A percentile compares a stretch with the other conserved stretches of the same genome.
Conservation (phyloP, 169 alveolate genomes). For the Perkinsus olseni region DNA sequence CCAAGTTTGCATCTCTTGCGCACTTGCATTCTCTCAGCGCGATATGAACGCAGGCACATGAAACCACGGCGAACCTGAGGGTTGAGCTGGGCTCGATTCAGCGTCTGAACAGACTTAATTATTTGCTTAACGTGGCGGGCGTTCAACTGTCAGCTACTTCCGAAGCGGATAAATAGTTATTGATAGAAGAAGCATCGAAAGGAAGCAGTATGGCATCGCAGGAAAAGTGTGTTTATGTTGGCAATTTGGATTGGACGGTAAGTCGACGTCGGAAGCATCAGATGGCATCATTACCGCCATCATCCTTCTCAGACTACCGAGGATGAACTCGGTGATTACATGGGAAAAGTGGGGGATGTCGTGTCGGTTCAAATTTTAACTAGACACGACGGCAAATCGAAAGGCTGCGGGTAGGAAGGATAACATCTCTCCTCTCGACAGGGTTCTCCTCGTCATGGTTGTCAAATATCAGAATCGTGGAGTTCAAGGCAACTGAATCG, state of each 20-base stretch:
- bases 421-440: not conserved
- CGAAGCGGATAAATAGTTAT: not conserved
- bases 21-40: not conserved
- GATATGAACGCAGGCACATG: not conserved
- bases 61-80: not conserved
- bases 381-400: not conserved
- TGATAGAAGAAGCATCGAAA: not conserved
- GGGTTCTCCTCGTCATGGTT: not conserved
- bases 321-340: not conserved
- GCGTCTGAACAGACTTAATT: not conserved
- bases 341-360: not conserved
- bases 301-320: not conserved
- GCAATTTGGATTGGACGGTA: not conserved
- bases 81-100: not conserved
- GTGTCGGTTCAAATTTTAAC: not conserved
- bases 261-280: not conserved
- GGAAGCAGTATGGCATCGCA: not conserved
- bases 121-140: not conserved
- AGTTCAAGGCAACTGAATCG: conserved; percentile 17
- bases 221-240: not conserved
- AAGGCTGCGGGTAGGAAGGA: not conserved
- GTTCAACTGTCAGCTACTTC: not conserved
- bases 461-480: conserved; percentile 28
- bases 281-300: not conserved
- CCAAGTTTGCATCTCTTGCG: not conserved